Percentiles rank a stretch among this genome's conserved stretches.
Evolutionary conservation across 2,329 filamentous ascomycete species (phyloP).

Genomic region (Aureobasidium sp.): DNA sequence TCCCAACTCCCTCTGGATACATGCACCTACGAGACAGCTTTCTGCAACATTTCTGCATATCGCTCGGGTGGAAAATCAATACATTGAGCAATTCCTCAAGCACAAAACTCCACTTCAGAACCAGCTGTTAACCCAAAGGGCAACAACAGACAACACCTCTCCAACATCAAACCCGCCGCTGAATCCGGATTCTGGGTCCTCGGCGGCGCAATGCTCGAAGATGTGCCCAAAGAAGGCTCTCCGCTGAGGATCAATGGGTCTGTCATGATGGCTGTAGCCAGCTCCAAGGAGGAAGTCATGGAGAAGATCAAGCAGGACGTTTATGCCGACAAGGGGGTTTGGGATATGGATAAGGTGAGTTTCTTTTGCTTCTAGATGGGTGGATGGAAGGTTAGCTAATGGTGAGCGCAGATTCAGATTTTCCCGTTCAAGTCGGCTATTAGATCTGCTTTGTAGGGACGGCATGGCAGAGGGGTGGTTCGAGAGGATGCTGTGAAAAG

Average conservation of each 20-base stretch:
- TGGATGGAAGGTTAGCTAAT: neutral
- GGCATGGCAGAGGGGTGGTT: too few relatives aligned
- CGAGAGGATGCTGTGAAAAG: neutral
- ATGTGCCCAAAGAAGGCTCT: constrained; percentile 53
- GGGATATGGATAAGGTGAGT: constrained; percentile 52
- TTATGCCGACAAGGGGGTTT: constrained; percentile 63
- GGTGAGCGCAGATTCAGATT: constrained; percentile 29
- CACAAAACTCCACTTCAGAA: too few relatives aligned
- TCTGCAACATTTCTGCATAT: too few relatives aligned
- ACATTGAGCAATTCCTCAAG: too few relatives aligned
- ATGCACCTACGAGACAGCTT: too few relatives aligned
- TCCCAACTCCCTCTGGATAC: too few relatives aligned
- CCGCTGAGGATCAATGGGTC: constrained; percentile 66
- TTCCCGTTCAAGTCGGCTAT: constrained; percentile 41
- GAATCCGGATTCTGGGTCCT: constrained; percentile 52
- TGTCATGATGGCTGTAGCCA: constrained; percentile 57
- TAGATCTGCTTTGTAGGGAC: constrained; percentile 19
- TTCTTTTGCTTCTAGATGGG: neutral
- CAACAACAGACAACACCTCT: constrained; percentile 45
- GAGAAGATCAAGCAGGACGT: constrained; percentile 61
- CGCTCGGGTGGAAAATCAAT: too few relatives aligned
- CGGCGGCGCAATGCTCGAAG: constrained; percentile 61
- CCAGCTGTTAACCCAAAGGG: neutral
- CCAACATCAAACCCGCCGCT: constrained; percentile 42
- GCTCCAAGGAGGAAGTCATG: constrained; percentile 59